Conservation (phyloP, 2,329 filamentous ascomycete genomes). For the Endothia cerciana region DNA sequence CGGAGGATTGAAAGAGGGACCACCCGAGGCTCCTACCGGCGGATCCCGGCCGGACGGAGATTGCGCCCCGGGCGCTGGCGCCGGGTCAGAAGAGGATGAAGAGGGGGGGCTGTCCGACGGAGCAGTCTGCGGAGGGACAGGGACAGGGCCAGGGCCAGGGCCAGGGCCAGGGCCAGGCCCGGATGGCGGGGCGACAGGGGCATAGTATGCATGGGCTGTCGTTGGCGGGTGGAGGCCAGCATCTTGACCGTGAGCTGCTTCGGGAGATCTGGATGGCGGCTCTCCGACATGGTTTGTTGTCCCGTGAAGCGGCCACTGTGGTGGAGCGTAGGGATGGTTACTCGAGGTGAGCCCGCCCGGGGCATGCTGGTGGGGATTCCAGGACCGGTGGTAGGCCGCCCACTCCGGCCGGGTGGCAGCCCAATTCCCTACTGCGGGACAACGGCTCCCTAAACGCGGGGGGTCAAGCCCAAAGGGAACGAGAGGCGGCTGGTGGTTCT, state of each 20-base stretch:
- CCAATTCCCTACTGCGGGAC: slow-evolving; percentile 1
- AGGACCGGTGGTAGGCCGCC: neutral
- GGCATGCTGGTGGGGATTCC: neutral
- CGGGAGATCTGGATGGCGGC: neutral
- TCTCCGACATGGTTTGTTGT: neutral
- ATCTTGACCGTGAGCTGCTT: neutral
- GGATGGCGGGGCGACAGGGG: neutral
- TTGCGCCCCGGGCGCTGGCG: neutral
- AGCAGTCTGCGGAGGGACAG: neutral
- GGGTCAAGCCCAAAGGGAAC: neutral
- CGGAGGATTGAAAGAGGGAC: neutral
- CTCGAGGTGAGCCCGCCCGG: neutral
- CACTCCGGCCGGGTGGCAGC: neutral
- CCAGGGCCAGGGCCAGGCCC: neutral
- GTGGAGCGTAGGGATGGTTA: neutral
- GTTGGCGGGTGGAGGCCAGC: neutral
- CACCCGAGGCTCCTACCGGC: neutral
- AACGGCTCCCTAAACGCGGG: neutral
- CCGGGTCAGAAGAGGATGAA: neutral
- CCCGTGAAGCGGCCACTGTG: neutral
- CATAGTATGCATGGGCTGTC: neutral
- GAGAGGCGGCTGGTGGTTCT: neutral
- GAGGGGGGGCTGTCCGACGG: neutral
- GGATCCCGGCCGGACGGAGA: neutral
- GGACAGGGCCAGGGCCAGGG: neutral